Base-by-base conservation (phyloP, 2,329 filamentous ascomycete genomes). In the Ustulina deusta region DNA sequence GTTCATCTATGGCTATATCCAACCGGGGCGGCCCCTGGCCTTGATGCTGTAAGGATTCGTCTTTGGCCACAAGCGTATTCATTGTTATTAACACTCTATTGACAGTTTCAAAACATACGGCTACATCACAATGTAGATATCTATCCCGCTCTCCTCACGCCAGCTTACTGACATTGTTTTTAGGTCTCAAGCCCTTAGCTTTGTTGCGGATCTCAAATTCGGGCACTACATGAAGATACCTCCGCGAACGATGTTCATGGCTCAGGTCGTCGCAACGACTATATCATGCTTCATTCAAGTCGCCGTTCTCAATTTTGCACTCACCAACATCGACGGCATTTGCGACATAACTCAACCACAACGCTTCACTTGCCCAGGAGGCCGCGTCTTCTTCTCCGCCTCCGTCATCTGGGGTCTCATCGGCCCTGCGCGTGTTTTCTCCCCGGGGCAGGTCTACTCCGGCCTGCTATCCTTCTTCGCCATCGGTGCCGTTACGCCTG, bases 141-240 rank as follows among this genome's bases (percentile, higher is more conserved):
- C 44, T 79, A 74, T 54, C 79, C 13, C 17, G 25, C 32, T 7
- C 20, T 22, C 6, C 38, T 54, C 6, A 4, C 7, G 51, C 48
- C 10, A 15, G 3, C 40, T 48, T 29, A 69, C 61, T 54, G 13
- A 34, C 42, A 13, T 2, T n/a, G 46, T 20, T 29, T 34, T 81
- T 80, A 76, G 74, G 74, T 87, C 85, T 1, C 89, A 91, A 78
- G 87, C 88, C 0, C 82, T 91, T 42, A 85, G 83, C 71, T 92
- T 92, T 74, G 83, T 88, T 11, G 83, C 86, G 7, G 90, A 92
- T 74, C 82, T 92, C 69, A 92, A 92, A 74, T 88, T 91, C 51
- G 90, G 88, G 5, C 90, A 92, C 75, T 93, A 93, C 81, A 92
- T 93, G 89, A 89, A 89, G 78, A 87, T 89, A 10, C 89, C 90